Conservation (phyloP, 2,329 filamentous ascomycete genomes). For the Hypomyces rosellus region DNA sequence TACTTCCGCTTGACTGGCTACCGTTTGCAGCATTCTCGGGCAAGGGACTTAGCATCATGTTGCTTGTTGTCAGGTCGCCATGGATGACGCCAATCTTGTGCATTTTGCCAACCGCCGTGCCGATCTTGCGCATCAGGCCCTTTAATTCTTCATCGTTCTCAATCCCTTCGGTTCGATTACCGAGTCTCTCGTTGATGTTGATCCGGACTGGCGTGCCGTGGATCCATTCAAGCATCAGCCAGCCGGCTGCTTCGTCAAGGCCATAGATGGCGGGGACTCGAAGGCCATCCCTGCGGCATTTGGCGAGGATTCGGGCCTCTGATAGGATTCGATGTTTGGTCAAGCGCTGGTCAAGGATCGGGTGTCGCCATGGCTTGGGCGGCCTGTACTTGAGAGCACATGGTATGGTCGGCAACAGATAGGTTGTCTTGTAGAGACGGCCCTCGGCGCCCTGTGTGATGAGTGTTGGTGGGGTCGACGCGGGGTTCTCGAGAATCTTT, state of each 20-base stretch:
- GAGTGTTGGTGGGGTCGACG: constrained; percentile 56
- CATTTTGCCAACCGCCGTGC: constrained; percentile 63
- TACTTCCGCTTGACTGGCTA: constrained; percentile 17
- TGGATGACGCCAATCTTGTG: constrained; percentile 85
- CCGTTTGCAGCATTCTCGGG: constrained; percentile 16
- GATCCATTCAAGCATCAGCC: constrained; percentile 83
- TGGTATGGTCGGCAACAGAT: constrained; percentile 59
- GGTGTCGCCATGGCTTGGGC: constrained; percentile 85
- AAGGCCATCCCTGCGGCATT: constrained; percentile 72
- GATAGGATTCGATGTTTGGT: constrained; percentile 82
- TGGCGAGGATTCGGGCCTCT: constrained; percentile 78
- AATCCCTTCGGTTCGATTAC: constrained; percentile 33
- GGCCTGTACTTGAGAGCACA: constrained; percentile 89
- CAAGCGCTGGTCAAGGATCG: constrained; percentile 77
- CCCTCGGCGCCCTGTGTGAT: constrained; percentile 94
- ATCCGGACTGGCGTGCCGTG: constrained; percentile 64
- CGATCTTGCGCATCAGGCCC: constrained; percentile 63
- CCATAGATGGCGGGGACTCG: constrained; percentile 76
- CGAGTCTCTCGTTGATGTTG: constrained; percentile 63
- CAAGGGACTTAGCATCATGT: constrained; percentile 68
- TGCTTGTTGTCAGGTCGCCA: constrained; percentile 94
- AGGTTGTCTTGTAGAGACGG: constrained; percentile 81
- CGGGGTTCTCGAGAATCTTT: constrained; percentile 56
- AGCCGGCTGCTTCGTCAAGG: constrained; percentile 56
- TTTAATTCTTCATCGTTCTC: constrained; percentile 47